These are phyloP conservation scores for Tetrahymena malaccensis DNA, from an alignment of 73 alveolate genomes.

Conservation along the genomic window DNA sequence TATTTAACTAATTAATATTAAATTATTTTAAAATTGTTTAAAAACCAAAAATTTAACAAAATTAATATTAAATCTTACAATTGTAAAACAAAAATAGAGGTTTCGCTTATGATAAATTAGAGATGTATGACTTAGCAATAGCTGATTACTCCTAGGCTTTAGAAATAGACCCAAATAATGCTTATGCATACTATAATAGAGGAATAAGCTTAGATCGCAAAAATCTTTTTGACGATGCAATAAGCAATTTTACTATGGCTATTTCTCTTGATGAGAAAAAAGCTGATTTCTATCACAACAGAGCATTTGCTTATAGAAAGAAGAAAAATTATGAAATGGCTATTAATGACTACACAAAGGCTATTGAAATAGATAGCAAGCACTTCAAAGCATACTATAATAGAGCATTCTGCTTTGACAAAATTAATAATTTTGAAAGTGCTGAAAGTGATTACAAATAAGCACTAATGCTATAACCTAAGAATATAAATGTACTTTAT, in stretches of 20 bases:
- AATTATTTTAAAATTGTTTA: no score
- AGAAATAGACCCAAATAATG: constrained; percentile 91
- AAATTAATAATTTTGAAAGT: constrained; percentile 74
- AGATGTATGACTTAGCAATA: constrained; percentile 87
- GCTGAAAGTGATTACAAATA: constrained; percentile 88
- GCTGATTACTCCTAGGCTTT: constrained; percentile 85
- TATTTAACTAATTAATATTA: no score
- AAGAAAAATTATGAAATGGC: constrained; percentile 82
- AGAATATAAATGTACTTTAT: constrained; percentile 81
- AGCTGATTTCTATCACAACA: constrained; percentile 94
- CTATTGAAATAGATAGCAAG: constrained; percentile 73
- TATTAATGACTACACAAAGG: constrained; percentile 80
- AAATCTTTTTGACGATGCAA: constrained; percentile 87
- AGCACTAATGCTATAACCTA: constrained; percentile 69
- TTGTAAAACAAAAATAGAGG: constrained; percentile 53
- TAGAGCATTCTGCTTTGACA: constrained; percentile 96
- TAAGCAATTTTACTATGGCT: constrained; percentile 87
- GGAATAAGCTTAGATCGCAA: constrained; percentile 91
- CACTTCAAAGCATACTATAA: constrained; percentile 94
- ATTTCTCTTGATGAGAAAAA: constrained; percentile 83
- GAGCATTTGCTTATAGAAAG: constrained; percentile 95
- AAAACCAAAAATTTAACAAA: no score
- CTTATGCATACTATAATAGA: constrained; percentile 93
- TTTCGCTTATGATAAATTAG: constrained; percentile 93
- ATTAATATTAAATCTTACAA: not conserved